Percentiles rank a stretch among this genome's conserved stretches.
Conservation (phyloP, 2,329 filamentous ascomycete genomes). For the Ceratocystis cacaofunesta region DNA sequence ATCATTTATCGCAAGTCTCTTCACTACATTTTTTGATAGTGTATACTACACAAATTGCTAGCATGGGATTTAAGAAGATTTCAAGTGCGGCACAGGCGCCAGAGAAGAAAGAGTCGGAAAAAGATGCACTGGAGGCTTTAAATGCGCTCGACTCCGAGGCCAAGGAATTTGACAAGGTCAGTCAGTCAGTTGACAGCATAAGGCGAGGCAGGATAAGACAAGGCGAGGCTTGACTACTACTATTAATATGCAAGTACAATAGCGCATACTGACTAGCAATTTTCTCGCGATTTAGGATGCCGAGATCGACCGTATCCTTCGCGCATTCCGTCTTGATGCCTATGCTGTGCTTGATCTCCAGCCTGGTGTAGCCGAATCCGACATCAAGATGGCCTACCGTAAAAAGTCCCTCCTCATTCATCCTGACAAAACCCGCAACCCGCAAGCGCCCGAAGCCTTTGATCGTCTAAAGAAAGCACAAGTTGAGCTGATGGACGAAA, state of each 20-base stretch:
- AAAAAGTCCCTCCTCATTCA: constrained; percentile 98
- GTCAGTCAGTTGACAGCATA: constrained; percentile 12
- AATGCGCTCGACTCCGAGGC: constrained; percentile 69
- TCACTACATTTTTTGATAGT: neutral
- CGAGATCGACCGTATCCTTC: constrained; percentile 87
- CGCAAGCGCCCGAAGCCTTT: constrained; percentile 82
- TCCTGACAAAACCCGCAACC: constrained; percentile 92
- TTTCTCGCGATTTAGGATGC: constrained; percentile 47
- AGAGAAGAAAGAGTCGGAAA: constrained; percentile 37
- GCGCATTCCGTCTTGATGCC: constrained; percentile 63
- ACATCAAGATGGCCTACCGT: constrained; percentile 90
- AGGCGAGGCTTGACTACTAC: neutral
- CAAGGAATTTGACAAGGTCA: constrained; percentile 80
- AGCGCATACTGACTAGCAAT: neutral
- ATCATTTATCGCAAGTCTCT: neutral
- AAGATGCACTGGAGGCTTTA: constrained; percentile 43
- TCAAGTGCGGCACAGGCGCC: constrained; percentile 24
- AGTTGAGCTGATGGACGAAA: constrained; percentile 82
- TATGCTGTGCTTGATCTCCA: constrained; percentile 94
- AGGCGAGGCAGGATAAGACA: neutral
- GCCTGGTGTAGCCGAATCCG: constrained; percentile 84
- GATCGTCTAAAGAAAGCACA: constrained; percentile 94
- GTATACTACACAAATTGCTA: neutral
- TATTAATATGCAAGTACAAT: neutral
- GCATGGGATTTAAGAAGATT: constrained; percentile 17